These are phyloP conservation scores for Eragrostis nindensis DNA, from an alignment of 176 grass and related monocot species.

Conservation along the genomic window DNA sequence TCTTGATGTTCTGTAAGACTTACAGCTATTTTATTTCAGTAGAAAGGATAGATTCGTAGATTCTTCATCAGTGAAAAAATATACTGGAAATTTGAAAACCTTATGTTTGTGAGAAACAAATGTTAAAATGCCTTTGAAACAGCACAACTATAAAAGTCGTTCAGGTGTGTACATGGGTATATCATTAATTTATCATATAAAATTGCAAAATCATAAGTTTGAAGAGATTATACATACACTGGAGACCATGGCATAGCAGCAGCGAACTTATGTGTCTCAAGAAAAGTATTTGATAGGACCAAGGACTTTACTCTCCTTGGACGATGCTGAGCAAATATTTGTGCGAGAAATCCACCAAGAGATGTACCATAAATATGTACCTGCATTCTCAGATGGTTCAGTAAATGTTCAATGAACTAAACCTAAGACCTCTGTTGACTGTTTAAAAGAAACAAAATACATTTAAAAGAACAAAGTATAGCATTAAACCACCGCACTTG, in stretches of 20 bases:
- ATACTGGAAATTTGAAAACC: background rate
- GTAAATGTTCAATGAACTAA: background rate
- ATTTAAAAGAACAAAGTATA: conserved; percentile 24
- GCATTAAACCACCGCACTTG: background rate
- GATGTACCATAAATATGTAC: conserved; percentile 99
- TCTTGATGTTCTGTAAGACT: conserved; percentile 3
- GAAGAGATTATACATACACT: conserved; percentile 67
- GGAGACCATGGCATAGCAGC: conserved; percentile 96
- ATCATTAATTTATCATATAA: background rate
- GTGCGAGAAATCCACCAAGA: conserved; percentile 95
- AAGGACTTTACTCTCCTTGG: conserved; percentile 93
- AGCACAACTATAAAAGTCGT: background rate
- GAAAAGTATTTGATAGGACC: conserved; percentile 91
- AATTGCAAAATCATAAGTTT: background rate
- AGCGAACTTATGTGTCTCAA: conserved; percentile 94
- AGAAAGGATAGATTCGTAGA: background rate
- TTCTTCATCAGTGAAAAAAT: background rate
- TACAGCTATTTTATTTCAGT: background rate
- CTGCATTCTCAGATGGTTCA: conserved; percentile 41
- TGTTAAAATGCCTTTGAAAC: conserved; percentile 7
- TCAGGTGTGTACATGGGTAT: background rate
- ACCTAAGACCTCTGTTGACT: conserved; percentile 8
- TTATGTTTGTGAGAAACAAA: conserved; percentile 1
- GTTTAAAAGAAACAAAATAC: too few relatives aligned
- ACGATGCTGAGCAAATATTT: conserved; percentile 90